Conservation (phyloP, 352 stramenopile genomes). For the Pythium sp. region DNA sequence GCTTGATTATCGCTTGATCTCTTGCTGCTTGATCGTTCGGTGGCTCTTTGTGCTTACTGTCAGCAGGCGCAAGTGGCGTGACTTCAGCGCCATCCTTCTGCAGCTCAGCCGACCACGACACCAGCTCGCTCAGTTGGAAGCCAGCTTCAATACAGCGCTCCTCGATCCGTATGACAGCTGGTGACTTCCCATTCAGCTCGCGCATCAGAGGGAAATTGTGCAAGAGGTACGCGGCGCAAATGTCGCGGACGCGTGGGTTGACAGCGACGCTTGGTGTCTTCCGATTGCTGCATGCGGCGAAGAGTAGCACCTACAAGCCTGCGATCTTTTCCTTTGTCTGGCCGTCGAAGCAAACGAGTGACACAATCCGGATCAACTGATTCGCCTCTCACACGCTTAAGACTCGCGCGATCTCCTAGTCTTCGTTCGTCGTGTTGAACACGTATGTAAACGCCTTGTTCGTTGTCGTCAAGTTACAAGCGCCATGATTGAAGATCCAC, state of each 20-base stretch:
- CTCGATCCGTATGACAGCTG: not conserved
- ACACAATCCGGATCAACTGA: not conserved
- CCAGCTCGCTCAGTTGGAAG: not conserved
- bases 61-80: no score
- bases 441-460: slow-evolving; percentile 26
- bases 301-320: not conserved
- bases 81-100: not conserved
- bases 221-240: not conserved
- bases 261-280: not conserved
- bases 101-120: not conserved
- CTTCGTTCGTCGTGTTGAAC: slow-evolving; percentile 4
- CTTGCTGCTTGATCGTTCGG: no score
- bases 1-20: no score
- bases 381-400: not conserved
- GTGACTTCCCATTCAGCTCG: not conserved
- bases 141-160: not conserved
- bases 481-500: slow-evolving; percentile 20
- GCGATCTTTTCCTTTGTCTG: not conserved
- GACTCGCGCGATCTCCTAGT: not conserved
- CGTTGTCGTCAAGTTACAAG: slow-evolving; percentile 16
- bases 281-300: not conserved
- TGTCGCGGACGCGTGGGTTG: not conserved
- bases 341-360: not conserved
- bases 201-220: not conserved
- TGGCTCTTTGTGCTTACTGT: no score